phyloP scores from a whole-genome alignment of 2,329 filamentous ascomycete genomes.

The Xylariaceae sp. region DNA sequence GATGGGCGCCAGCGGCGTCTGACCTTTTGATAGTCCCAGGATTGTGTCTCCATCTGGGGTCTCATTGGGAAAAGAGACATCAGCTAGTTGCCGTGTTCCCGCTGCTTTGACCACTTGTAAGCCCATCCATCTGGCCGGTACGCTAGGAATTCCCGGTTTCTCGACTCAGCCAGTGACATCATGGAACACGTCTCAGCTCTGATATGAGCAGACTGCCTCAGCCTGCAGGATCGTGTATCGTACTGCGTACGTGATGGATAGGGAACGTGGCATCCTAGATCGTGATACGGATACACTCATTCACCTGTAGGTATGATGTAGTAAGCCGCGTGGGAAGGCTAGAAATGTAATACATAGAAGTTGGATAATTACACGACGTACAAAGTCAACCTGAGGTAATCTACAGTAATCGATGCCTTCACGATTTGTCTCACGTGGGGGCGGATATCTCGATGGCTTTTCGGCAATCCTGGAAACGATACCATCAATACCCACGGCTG shows the following conservation, averaged over 20 bases:
- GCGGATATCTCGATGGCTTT: slow-evolving; percentile 17
- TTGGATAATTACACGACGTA: neutral
- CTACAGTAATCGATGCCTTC: neutral
- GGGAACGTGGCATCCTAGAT: slow-evolving; percentile 13
- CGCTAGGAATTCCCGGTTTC: slow-evolving; percentile 5
- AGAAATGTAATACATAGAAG: neutral
- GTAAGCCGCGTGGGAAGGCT: slow-evolving; percentile 4
- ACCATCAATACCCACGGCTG: neutral
- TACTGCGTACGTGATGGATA: neutral
- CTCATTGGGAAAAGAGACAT: neutral
- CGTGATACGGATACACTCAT: neutral
- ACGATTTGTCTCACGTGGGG: neutral
- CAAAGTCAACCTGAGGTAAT: neutral
- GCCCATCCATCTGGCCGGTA: slow-evolving; percentile 13
- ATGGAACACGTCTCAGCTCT: slow-evolving; percentile 12
- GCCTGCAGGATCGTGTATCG: neutral
- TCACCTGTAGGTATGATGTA: neutral
- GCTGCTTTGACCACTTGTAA: neutral
- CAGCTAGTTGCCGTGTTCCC: neutral
- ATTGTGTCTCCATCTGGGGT: neutral
- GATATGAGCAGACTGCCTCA: neutral
- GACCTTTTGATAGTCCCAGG: neutral
- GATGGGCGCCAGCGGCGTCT: neutral
- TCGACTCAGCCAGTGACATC: slow-evolving; percentile 11
- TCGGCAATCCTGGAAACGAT: slow-evolving; percentile 1